Conservation (phyloP, 176 grass and related monocot species). For the Phragmites australis region DNA sequence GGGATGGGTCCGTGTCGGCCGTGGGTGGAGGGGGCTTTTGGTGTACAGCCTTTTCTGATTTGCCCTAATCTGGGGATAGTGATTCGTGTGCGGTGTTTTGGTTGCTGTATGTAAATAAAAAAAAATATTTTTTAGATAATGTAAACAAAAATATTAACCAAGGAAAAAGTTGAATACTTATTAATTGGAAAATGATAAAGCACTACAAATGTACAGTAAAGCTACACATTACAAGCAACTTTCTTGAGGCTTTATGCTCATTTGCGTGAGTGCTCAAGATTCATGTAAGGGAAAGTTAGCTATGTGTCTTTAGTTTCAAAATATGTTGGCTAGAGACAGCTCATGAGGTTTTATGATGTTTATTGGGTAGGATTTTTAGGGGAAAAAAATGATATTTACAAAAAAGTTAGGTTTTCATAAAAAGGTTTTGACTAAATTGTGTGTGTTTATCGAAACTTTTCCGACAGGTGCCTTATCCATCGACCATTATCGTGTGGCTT, state of each 20-base stretch:
- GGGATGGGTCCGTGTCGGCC: constrained; percentile 12
- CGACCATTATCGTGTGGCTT: no score
- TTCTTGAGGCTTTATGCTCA: background rate
- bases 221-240: background rate
- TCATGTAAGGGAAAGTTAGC: background rate
- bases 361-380: background rate
- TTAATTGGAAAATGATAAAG: background rate
- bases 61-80: background rate
- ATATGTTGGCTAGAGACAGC: background rate
- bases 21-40: background rate
- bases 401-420: background rate
- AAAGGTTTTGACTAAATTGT: background rate
- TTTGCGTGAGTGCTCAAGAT: no score
- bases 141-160: background rate
- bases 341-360: background rate
- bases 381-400: no score
- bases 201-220: background rate
- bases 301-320: no score
- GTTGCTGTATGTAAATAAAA: background rate
- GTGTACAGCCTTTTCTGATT: background rate
- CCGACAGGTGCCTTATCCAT: no score
- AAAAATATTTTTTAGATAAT: no score
- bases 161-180: background rate
- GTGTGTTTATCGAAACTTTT: no score
- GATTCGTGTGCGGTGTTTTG: background rate